Percentiles rank a stretch among this genome's conserved stretches.
phyloP scores from a whole-genome alignment of 1,139 yeast genomes.

The Hyphopichia fennica region DNA sequence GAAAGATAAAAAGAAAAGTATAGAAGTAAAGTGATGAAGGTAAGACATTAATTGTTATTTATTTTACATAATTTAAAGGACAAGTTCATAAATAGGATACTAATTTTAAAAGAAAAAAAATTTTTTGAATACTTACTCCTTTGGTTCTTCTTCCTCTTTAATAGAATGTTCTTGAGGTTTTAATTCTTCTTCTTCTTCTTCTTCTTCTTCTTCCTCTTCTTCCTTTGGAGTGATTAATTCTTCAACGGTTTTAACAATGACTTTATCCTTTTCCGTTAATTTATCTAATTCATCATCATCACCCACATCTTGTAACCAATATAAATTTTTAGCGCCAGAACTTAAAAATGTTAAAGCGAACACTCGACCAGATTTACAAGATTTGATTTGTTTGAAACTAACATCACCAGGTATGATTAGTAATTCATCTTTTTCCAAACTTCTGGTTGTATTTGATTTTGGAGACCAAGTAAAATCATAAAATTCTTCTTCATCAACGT shows the following conservation, averaged over 20 bases:
- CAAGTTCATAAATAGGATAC: too few species aligned
- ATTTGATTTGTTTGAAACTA: constrained; percentile 69
- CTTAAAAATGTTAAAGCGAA: constrained; percentile 79
- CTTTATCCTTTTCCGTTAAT: constrained; percentile 64
- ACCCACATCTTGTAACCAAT: constrained; percentile 87
- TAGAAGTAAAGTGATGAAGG: not conserved
- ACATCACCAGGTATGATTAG: constrained; percentile 93
- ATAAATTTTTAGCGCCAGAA: constrained; percentile 81
- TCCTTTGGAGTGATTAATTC: constrained; percentile 47
- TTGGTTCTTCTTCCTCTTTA: constrained; percentile 8
- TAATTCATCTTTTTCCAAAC: constrained; percentile 61
- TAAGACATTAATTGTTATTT: too few species aligned
- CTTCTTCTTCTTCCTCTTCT: constrained; percentile 50
- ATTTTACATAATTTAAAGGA: not conserved
- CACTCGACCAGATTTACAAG: constrained; percentile 83
- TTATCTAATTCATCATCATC: constrained; percentile 62
- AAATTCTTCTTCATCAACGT: constrained; percentile 53
- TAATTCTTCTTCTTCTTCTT: constrained; percentile 28
- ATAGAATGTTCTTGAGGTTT: constrained; percentile 9
- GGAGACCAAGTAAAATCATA: constrained; percentile 47
- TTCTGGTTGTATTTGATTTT: constrained; percentile 29
- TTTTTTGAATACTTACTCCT: constrained; percentile 15
- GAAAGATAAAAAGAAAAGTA: not conserved
- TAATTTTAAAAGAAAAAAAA: not conserved
- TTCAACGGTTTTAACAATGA: constrained; percentile 51